Percentiles rank a stretch among this genome's conserved stretches.
These are phyloP conservation scores for Echinochloa phyllopogon DNA, from an alignment of 176 grass and related monocot species.

Conservation along the genomic window DNA sequence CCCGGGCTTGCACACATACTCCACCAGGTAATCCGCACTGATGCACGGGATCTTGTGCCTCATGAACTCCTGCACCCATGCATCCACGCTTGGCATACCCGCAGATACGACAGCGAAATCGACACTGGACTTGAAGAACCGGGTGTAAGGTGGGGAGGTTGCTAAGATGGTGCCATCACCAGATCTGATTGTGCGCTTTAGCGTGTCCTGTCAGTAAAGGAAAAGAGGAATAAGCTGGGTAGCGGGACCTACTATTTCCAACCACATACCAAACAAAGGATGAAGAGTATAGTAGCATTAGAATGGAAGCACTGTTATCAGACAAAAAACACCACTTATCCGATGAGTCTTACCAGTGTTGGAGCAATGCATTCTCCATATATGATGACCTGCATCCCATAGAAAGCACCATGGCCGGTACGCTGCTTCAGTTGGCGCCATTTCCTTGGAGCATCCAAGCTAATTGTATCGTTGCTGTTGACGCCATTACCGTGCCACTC, in stretches of 20 bases:
- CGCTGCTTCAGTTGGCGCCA: constrained; percentile 76
- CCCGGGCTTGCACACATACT: constrained; percentile 86
- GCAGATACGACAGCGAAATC: constrained; percentile 71
- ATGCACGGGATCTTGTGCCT: constrained; percentile 73
- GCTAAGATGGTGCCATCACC: constrained; percentile 88
- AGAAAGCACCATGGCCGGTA: constrained; percentile 83
- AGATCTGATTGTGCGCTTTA: constrained; percentile 78
- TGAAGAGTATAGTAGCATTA: too few relatives aligned
- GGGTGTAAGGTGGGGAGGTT: constrained; percentile 88
- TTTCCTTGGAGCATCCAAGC: constrained; percentile 82
- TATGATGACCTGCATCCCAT: constrained; percentile 74
- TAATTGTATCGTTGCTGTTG: constrained; percentile 69
- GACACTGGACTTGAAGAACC: constrained; percentile 54
- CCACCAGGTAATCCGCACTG: constrained; percentile 84
- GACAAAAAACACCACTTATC: not conserved
- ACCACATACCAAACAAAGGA: not conserved
- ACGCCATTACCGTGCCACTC: constrained; percentile 70
- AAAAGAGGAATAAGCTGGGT: not conserved
- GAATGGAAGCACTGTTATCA: not conserved
- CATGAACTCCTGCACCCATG: constrained; percentile 78
- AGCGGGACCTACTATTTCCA: not conserved
- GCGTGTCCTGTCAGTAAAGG: constrained; percentile 63
- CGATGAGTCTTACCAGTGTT: constrained; percentile 58
- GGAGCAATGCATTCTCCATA: constrained; percentile 96
- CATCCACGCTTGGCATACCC: constrained; percentile 50